Evolutionary conservation across 192 early-diverging fungal species (phyloP), one percentile per base, ranked within the genome.

Genomic region (Backusella macrospora): DNA sequence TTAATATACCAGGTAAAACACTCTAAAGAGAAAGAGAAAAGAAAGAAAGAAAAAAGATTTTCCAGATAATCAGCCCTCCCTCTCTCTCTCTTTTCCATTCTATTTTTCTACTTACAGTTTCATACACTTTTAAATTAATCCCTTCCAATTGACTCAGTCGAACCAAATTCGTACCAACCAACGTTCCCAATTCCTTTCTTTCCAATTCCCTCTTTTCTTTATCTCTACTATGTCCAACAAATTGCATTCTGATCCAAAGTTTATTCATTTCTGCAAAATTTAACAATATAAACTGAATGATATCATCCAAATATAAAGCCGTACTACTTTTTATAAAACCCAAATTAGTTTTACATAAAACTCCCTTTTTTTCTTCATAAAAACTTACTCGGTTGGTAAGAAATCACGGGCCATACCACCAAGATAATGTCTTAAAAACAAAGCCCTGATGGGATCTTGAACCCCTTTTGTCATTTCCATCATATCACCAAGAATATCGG

Each of bases 261-360:
- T 99, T 99, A 85, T 99, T 99, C 96, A 98, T 99, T 84, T 99
- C 98, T 47, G 95, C 92, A 86, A 99, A 99, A 78, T 99, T 99
- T 39, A 93, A 95, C 39, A 99, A 80, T 68, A 95, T 96, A 76
- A 99, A 99, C 45, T 93, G 89, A 74, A 98, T 97, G 4, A 95
- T 93, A 81, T 98, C 96, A 64, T 91, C 67, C 26, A 68, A 46
- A 15, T 47, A 46, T 47, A 47, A 5, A 34, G 14, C 45, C 29
- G 42, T 68, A 37, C 21, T 34, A 34, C 29, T n/a, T n/a, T n/a
- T n/a, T n/a, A n/a, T n/a, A n/a, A n/a, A n/a, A n/a, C n/a, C n/a
- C n/a, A n/a, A n/a, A n/a, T n/a, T n/a, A n/a, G n/a, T n/a, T n/a
- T n/a, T n/a, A n/a, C n/a, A n/a, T n/a, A n/a, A n/a, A n/a, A n/a